These are phyloP conservation scores for Aspergillus oerlinghausenensis DNA, from an alignment of 2,329 filamentous ascomycete genomes.

Conservation along the genomic window DNA sequence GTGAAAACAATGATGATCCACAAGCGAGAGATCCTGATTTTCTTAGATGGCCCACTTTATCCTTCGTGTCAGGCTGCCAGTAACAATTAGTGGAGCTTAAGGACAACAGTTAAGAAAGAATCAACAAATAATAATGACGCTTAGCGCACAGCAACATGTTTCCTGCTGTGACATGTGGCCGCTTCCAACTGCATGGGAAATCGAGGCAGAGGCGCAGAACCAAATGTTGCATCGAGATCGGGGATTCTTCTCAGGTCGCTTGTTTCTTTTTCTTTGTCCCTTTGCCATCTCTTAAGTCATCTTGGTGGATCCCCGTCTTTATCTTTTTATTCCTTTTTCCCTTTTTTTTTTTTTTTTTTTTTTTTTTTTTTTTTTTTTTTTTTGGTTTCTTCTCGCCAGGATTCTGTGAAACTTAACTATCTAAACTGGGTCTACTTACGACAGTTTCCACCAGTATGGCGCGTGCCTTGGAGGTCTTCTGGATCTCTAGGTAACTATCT, in stretches of 20 bases:
- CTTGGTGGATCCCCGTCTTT: not conserved
- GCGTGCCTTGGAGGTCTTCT: not conserved
- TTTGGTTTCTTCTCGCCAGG: not conserved
- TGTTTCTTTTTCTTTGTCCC: not conserved
- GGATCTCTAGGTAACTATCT: not conserved
- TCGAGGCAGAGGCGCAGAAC: slow-evolving; percentile 9
- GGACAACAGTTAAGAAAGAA: not conserved
- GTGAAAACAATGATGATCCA: not conserved
- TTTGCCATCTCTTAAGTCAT: not conserved
- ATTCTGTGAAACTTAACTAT: not conserved
- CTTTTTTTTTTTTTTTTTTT: not conserved
- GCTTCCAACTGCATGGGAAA: slow-evolving; percentile 19
- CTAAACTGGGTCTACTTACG: not conserved
- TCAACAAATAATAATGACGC: not conserved
- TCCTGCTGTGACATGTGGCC: slow-evolving; percentile 22
- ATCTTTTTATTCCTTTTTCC: not conserved
- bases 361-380: not conserved
- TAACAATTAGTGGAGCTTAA: not conserved
- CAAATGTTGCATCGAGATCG: slow-evolving; percentile 14
- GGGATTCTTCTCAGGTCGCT: slow-evolving; percentile 2
- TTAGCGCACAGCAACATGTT: not conserved
- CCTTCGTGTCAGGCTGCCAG: not conserved
- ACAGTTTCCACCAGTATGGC: not conserved
- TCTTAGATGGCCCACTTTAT: not conserved
- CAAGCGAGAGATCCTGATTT: not conserved